A percentile compares a stretch with the other conserved stretches of the same genome.
These are phyloP conservation scores for Cocos nucifera DNA, from an alignment of 176 grass and related monocot species.

Conservation along the genomic window DNA sequence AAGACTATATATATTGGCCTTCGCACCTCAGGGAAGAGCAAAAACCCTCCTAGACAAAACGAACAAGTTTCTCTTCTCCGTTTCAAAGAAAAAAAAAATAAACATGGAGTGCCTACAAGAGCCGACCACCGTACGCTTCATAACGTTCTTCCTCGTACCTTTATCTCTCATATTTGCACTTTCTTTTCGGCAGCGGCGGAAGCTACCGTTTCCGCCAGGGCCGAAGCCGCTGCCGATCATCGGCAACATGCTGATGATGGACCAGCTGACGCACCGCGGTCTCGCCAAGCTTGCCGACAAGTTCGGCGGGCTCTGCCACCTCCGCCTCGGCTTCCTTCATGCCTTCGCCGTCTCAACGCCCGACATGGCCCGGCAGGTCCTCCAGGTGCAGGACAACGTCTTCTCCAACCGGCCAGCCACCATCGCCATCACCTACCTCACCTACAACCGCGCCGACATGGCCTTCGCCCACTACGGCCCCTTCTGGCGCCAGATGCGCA, in stretches of 20 bases:
- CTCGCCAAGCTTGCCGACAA: no score
- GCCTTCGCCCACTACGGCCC: conserved; percentile 92
- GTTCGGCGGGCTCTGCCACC: no score
- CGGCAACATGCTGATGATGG: conserved; percentile 95
- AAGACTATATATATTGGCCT: no score
- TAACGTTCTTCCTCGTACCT: conserved; percentile 22
- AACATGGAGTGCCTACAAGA: conserved; percentile 53
- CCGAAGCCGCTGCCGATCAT: conserved; percentile 59
- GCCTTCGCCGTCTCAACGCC: conserved; percentile 85
- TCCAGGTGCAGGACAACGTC: conserved; percentile 74
- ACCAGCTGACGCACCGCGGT: no score
- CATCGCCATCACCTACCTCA: conserved; percentile 65
- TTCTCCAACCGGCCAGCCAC: conserved; percentile 88
- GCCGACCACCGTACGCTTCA: conserved; percentile 12
- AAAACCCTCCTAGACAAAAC: no score
- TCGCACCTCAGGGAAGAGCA: no score
- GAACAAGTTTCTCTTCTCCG: no score
- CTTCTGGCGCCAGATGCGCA: conserved; percentile 94
- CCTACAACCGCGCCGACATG: conserved; percentile 88
- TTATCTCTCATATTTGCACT: conserved; percentile 24
- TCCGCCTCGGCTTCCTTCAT: no score
- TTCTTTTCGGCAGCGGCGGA: conserved; percentile 2
- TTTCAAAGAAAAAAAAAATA: no score
- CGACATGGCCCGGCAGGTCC: conserved; percentile 67
- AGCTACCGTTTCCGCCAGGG: conserved; percentile 60